These are phyloP conservation scores for Jatropha curcas DNA, from an alignment of 345 rosid genomes.

Conservation along the genomic window DNA sequence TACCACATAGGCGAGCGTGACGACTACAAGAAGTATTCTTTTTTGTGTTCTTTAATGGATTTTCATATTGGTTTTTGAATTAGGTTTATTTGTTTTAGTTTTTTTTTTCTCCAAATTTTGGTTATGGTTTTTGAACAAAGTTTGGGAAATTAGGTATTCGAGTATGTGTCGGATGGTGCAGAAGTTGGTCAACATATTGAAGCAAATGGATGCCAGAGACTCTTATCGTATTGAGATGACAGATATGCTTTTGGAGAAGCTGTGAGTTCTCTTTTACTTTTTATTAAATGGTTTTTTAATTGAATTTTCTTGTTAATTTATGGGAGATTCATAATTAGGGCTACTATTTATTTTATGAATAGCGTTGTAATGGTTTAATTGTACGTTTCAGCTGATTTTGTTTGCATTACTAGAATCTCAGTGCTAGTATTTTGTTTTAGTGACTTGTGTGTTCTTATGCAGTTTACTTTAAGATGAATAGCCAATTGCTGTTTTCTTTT, in stretches of 20 bases:
- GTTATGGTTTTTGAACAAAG: no score
- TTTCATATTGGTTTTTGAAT: neutral
- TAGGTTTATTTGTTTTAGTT: neutral
- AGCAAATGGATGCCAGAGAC: slow-evolving; percentile 84
- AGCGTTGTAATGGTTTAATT: neutral
- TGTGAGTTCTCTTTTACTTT: slow-evolving; percentile 46
- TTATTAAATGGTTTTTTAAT: neutral
- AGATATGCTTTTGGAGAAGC: slow-evolving; percentile 76
- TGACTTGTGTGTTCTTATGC: neutral
- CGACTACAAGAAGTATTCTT: slow-evolving; percentile 83
- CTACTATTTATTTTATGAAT: no score
- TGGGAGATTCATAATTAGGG: neutral
- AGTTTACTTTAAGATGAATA: neutral
- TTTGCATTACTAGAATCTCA: neutral
- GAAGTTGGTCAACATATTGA: slow-evolving; percentile 69
- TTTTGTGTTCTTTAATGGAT: neutral
- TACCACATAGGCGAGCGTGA: slow-evolving; percentile 75
- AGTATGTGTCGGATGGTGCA: slow-evolving; percentile 82
- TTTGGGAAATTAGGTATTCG: slow-evolving; percentile 50
- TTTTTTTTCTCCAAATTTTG: neutral
- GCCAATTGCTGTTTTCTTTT: neutral
- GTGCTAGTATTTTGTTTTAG: neutral
- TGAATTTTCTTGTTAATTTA: neutral
- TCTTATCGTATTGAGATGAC: slow-evolving; percentile 86
- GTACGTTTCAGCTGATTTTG: neutral